phyloP scores from a whole-genome alignment of 805 yeast species.

The Candida sanyiensis region DNA sequence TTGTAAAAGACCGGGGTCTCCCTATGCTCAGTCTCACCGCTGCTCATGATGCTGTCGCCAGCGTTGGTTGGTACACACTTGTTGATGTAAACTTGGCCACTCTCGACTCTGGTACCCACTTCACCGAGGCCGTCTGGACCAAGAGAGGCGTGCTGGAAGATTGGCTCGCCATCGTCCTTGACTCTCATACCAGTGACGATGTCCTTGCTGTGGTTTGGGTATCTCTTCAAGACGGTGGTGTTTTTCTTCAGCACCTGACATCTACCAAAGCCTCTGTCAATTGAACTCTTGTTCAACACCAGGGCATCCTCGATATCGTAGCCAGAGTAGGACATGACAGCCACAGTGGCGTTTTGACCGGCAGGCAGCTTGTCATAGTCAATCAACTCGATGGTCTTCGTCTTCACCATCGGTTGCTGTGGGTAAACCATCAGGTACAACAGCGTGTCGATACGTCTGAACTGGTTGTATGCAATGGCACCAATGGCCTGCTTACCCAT shows the following conservation, averaged over 20 bases:
- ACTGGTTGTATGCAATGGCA: slow-evolving; percentile 96
- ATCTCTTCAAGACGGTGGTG: slow-evolving; percentile 82
- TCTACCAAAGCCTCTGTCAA: slow-evolving; percentile 96
- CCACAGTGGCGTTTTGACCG: slow-evolving; percentile 98
- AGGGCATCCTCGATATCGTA: slow-evolving; percentile 99
- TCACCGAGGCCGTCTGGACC: slow-evolving; percentile 97
- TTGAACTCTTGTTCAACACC: slow-evolving; percentile 85
- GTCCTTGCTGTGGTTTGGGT: slow-evolving; percentile 91
- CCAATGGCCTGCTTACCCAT: slow-evolving; percentile 99
- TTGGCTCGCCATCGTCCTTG: slow-evolving; percentile 73
- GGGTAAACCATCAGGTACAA: slow-evolving; percentile 97
- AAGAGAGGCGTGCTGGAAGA: slow-evolving; percentile 77
- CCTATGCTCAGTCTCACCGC: slow-evolving; percentile 52
- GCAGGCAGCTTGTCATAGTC: slow-evolving; percentile 96
- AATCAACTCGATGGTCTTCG: slow-evolving; percentile 91
- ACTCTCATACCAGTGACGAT: slow-evolving; percentile 87
- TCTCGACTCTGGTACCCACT: slow-evolving; percentile 84
- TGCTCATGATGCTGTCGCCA: slow-evolving; percentile 43
- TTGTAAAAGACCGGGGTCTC: slow-evolving; percentile 89
- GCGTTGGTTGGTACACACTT: slow-evolving; percentile 89
- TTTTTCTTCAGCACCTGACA: slow-evolving; percentile 94
- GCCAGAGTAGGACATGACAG: slow-evolving; percentile 98
- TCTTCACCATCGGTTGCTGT: slow-evolving; percentile 98
- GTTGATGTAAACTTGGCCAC: slow-evolving; percentile 92
- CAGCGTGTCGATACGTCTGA: slow-evolving; percentile 90